Evolutionary conservation across 352 stramenopile species (phyloP).

Genomic region (Phytophthora cajani): DNA sequence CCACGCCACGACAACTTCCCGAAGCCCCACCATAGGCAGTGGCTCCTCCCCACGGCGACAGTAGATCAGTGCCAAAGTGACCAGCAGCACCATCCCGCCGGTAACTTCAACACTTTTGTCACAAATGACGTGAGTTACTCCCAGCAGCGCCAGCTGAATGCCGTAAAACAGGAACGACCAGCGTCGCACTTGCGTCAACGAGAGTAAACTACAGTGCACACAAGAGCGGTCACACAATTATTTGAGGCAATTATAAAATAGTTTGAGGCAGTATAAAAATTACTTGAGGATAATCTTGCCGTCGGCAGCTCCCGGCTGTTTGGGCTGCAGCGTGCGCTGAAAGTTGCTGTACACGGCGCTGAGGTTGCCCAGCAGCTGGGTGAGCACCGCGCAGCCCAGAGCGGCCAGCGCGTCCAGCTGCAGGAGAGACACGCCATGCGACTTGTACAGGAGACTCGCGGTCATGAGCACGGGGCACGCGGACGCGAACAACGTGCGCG

Average conservation of each 20-base stretch:
- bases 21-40: conserved; percentile 51
- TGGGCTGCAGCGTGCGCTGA: conserved; percentile 59
- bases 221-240: not conserved
- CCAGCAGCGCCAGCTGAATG: conserved; percentile 50
- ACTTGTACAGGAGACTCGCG: conserved; percentile 57
- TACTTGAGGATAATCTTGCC: conserved; percentile 76
- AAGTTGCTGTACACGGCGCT: conserved; percentile 79
- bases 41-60: conserved; percentile 45
- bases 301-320: conserved; percentile 41
- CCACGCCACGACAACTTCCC: conserved; percentile 58
- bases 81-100: conserved; percentile 37
- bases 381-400: conserved; percentile 56
- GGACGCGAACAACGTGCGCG: conserved; percentile 66
- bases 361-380: conserved; percentile 77
- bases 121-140: conserved; percentile 45
- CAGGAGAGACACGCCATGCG: conserved; percentile 43
- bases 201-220: conserved; percentile 54
- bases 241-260: conserved; percentile 7
- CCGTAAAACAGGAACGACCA: conserved; percentile 72
- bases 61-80: conserved; percentile 60
- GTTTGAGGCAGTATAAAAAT: not conserved
- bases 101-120: conserved; percentile 46
- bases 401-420: conserved; percentile 48
- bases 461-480: conserved; percentile 57
- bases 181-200: conserved; percentile 71